Evolutionary conservation across 768 basidiomycete species (phyloP).

Genomic region (Rhodotorula graminis): DNA sequence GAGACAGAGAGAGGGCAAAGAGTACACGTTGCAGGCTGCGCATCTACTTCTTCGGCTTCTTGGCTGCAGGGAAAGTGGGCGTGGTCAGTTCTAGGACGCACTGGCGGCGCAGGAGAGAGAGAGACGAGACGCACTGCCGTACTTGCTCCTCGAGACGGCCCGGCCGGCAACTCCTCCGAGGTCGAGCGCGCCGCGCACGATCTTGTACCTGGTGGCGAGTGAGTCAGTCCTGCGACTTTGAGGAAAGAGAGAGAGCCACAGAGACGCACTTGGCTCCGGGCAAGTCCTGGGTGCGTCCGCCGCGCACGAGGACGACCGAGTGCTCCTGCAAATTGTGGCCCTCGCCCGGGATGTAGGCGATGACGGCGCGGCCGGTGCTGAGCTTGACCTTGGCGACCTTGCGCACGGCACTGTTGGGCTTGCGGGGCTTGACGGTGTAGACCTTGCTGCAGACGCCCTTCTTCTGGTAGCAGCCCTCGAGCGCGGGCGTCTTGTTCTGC

Average conservation of each 20-base stretch:
- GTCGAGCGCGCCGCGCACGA: slow-evolving; percentile 88
- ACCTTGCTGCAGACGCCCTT: slow-evolving; percentile 82
- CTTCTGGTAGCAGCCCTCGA: slow-evolving; percentile 72
- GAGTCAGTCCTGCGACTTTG: background rate
- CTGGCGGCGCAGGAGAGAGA: no score
- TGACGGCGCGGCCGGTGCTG: slow-evolving; percentile 76
- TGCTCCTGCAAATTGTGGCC: slow-evolving; percentile 98
- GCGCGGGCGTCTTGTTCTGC: slow-evolving; percentile 68
- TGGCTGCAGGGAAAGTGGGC: slow-evolving; percentile 51
- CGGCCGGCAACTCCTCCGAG: slow-evolving; percentile 84
- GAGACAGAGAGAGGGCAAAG: background rate
- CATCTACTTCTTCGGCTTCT: slow-evolving; percentile 66
- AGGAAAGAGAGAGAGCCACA: no score
- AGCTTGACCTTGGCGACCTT: slow-evolving; percentile 94
- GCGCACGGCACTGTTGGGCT: slow-evolving; percentile 96
- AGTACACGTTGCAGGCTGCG: background rate
- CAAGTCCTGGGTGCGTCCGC: slow-evolving; percentile 93
- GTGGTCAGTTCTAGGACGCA: background rate
- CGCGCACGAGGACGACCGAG: slow-evolving; percentile 87
- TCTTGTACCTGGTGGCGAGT: slow-evolving; percentile 66
- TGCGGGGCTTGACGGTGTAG: slow-evolving; percentile 78
- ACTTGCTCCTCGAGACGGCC: slow-evolving; percentile 75
- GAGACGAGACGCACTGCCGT: slow-evolving; percentile 55
- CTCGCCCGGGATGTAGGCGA: slow-evolving; percentile 94
- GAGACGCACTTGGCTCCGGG: slow-evolving; percentile 84